phyloP scores from a whole-genome alignment of 768 basidiomycete genomes.

The Lepiota brunneoincarnata region DNA sequence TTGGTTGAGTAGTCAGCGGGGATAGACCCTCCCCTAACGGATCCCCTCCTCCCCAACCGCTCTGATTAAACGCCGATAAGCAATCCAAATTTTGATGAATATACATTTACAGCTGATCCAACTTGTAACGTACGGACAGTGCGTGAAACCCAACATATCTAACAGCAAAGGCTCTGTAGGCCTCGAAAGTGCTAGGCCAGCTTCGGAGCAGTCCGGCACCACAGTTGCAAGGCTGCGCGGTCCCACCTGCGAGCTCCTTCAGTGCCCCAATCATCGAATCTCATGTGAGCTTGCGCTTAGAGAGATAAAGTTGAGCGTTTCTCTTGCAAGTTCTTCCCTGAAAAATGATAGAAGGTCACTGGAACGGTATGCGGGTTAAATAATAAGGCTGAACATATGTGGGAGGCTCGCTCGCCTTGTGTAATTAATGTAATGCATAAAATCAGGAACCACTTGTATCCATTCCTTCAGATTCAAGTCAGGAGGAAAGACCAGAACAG shows the following conservation, averaged over 20 bases:
- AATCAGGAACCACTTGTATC: constrained; percentile 7
- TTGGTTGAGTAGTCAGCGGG: too few relatives aligned
- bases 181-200: neutral
- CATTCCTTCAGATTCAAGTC: neutral
- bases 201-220: too few relatives aligned
- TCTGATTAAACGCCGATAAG: too few relatives aligned
- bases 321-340: constrained; percentile 34
- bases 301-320: constrained; percentile 32
- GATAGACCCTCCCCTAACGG: too few relatives aligned
- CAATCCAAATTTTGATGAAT: too few relatives aligned
- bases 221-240: constrained; percentile 17
- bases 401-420: neutral
- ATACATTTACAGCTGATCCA: neutral
- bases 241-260: constrained; percentile 19
- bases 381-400: too few relatives aligned
- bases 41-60: too few relatives aligned
- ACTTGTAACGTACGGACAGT: neutral
- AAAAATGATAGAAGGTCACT: constrained; percentile 40
- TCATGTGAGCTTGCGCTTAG: constrained; percentile 22
- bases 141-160: constrained; percentile 1
- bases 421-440: neutral
- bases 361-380: neutral
- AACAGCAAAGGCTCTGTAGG: neutral
- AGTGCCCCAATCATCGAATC: constrained; percentile 24
- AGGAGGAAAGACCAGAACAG: neutral